Evolutionary conservation across 2,329 filamentous ascomycete genomes (phyloP).

Genomic region (Alternaria arborescens): DNA sequence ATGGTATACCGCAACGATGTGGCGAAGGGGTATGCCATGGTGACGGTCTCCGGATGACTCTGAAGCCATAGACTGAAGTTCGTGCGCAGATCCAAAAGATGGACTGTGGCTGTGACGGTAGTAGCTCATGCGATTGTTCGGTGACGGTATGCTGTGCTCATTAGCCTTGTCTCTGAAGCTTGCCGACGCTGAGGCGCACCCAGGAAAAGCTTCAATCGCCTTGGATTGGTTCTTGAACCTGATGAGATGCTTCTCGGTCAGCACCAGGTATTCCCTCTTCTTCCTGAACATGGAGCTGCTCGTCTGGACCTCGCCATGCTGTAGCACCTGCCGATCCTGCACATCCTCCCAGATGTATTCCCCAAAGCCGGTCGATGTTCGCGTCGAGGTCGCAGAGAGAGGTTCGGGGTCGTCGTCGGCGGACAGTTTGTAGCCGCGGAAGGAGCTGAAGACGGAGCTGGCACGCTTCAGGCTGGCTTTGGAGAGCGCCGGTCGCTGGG

Average conservation of each 20-base stretch:
- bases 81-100: conserved; percentile 69
- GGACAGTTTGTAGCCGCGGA: conserved; percentile 61
- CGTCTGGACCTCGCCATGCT: conserved; percentile 75
- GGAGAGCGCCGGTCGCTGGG: conserved; percentile 28
- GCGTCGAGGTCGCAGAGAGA: conserved; percentile 60
- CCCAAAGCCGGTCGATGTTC: conserved; percentile 50
- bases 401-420: conserved; percentile 61
- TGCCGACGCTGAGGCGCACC: conserved; percentile 27
- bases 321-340: conserved; percentile 59
- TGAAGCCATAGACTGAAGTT: conserved; percentile 63
- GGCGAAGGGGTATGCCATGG: conserved; percentile 67
- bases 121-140: conserved; percentile 53
- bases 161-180: conserved; percentile 21
- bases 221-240: conserved; percentile 74
- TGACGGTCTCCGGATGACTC: conserved; percentile 63
- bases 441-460: conserved; percentile 66
- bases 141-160: conserved; percentile 38
- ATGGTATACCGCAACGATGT: conserved; percentile 72
- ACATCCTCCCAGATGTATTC: conserved; percentile 52
- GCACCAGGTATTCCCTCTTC: conserved; percentile 75
- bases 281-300: conserved; percentile 75
- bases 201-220: conserved; percentile 69
- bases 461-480: conserved; percentile 38
- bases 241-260: conserved; percentile 73
- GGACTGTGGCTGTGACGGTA: conserved; percentile 65